Conservation (phyloP, 495 filamentous ascomycete species). For the Penicillium nucicola region DNA sequence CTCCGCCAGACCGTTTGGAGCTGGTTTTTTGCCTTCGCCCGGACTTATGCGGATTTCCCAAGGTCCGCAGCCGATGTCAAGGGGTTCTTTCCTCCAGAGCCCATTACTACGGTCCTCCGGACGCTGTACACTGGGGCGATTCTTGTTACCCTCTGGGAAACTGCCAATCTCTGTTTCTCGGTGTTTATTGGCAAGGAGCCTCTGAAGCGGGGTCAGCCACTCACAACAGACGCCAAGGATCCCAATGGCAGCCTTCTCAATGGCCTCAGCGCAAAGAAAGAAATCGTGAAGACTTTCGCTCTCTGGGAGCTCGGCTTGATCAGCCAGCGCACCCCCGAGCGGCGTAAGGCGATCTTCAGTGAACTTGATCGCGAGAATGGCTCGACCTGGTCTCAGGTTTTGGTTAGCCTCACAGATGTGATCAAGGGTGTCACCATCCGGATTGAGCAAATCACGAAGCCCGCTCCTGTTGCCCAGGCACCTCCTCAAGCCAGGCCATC, state of each 20-base stretch:
- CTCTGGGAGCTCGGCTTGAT: constrained; percentile 89
- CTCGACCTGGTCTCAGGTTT: constrained; percentile 77
- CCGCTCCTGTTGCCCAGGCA: constrained; percentile 32
- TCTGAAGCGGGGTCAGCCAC: constrained; percentile 75
- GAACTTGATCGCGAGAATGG: constrained; percentile 83
- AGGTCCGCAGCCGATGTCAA: constrained; percentile 60
- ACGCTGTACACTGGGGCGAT: constrained; percentile 63
- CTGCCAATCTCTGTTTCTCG: constrained; percentile 72
- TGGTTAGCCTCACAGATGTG: constrained; percentile 59
- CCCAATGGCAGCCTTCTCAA: constrained; percentile 87
- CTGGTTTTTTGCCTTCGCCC: constrained; percentile 63
- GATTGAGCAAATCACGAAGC: constrained; percentile 57
- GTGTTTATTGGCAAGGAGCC: constrained; percentile 76
- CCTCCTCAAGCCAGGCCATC: constrained; percentile 23
- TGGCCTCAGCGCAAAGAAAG: constrained; percentile 69
- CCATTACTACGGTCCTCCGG: constrained; percentile 52
- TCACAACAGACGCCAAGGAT: constrained; percentile 80
- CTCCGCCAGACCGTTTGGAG: constrained; percentile 64
- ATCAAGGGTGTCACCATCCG: constrained; percentile 64
- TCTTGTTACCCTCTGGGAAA: constrained; percentile 68
- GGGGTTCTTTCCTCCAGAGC: constrained; percentile 52
- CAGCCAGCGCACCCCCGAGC: constrained; percentile 63
- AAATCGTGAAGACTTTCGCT: constrained; percentile 63
- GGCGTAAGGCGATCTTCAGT: constrained; percentile 79
- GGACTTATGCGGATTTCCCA: constrained; percentile 70